Evolutionary conservation across 495 filamentous ascomycete genomes (phyloP).

Genomic region (Penicillium bialowiezense): DNA sequence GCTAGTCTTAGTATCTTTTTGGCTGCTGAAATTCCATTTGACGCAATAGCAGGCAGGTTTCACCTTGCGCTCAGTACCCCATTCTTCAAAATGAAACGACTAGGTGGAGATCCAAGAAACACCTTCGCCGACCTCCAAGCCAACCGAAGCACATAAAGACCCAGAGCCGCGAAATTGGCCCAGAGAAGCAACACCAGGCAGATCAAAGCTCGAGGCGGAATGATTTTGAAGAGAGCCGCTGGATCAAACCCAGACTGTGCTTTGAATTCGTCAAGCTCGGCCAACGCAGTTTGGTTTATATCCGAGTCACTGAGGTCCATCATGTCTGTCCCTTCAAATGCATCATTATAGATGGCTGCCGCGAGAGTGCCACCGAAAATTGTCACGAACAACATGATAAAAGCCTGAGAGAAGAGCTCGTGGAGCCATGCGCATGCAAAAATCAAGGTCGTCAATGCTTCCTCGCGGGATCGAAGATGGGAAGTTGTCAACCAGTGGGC

Average conservation of each 20-base stretch:
- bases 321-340: not conserved
- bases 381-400: conserved; percentile 13
- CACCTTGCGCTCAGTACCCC: no score
- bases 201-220: conserved; percentile 5
- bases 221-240: no score
- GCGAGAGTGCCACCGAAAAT: conserved; percentile 13
- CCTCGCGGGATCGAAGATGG: conserved; percentile 6
- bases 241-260: no score
- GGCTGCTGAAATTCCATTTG: no score
- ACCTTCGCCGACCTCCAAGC: conserved; percentile 11
- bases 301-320: not conserved
- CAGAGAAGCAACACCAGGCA: conserved; percentile 12
- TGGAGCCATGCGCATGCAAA: conserved; percentile 16
- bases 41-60: no score
- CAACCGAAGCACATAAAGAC: conserved; percentile 14
- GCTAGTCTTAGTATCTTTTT: no score
- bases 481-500: conserved; percentile 9
- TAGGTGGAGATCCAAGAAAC: not conserved
- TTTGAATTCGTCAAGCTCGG: no score
- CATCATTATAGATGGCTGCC: conserved; percentile 10
- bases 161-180: conserved; percentile 12
- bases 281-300: not conserved
- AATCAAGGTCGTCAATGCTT: conserved; percentile 8
- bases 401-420: conserved; percentile 9
- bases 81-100: no score